Evolutionary conservation across 805 yeast species (phyloP), one percentile per base, ranked within the genome.

Genomic region (Kregervanrija fluxuum): DNA sequence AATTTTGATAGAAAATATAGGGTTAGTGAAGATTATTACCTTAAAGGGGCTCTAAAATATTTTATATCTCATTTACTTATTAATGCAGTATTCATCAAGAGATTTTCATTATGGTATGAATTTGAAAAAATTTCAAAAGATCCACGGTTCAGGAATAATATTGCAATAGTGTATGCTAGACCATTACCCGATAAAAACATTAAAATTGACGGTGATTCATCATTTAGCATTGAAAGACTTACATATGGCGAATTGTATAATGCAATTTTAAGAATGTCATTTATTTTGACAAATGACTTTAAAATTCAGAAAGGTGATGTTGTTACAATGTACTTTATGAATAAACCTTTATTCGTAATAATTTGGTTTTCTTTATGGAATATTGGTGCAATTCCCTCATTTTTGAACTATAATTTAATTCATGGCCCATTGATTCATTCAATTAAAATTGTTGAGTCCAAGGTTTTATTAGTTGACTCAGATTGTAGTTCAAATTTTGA

Each of bases 341-440:
- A 90, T 64, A 87, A 84, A 59, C 95, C 96, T 2, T 67, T 88
- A 49, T 86, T 85, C 55, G 64, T 90, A 12, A 72, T 89, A 43
- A 59, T 85, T 35, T 86, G 96, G 95, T 71, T 85, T 44, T 85
- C 96, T 0, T 65, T 85, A 40, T 90, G 96, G 96, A 85, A 87
- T 55, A 71, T 90, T 43, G 97, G 97, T 37, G 96, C 95, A 1
- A 63, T 73, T 8, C 96, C 96, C 0, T 89, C 95, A 0, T 84
- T 91, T 54, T 67, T 91, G 55, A 90, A 90, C 66, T 86, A 80
- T 66, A 90, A 89, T 61, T 71, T 83, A 40, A 70, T 73, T 42
- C 89, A 87, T 22, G 71, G 73, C 42, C 84, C 95, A 1, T 71
- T 90, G 51, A 77, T 79, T 11, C 97, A 91, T 65, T 86, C 95